These are phyloP conservation scores for Nectriaceae sp. DNA, from an alignment of 2,329 filamentous ascomycete genomes.

Conservation along the genomic window DNA sequence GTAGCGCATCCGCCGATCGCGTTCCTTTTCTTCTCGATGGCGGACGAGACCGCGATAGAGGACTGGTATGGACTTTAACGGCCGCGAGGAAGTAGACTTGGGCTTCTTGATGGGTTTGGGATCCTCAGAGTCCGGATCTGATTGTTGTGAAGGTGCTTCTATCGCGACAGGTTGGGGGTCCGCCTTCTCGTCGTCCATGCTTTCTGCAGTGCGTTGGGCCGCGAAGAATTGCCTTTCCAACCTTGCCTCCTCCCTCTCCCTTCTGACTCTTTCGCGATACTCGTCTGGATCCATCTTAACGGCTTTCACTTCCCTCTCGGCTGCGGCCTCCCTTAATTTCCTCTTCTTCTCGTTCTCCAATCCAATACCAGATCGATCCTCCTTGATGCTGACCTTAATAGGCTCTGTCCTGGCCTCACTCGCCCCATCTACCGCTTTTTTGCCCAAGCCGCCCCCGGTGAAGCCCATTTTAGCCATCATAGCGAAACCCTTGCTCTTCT, in stretches of 20 bases:
- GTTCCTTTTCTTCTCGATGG: constrained; percentile 68
- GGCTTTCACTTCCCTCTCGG: constrained; percentile 57
- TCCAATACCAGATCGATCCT: constrained; percentile 81
- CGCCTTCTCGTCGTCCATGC: constrained; percentile 62
- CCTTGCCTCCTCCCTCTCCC: constrained; percentile 68
- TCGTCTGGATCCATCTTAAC: constrained; percentile 67
- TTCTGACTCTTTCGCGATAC: constrained; percentile 71
- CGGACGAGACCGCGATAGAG: constrained; percentile 78
- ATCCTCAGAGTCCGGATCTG: constrained; percentile 17
- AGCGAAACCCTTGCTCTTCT: constrained; percentile 80
- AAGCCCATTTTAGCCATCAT: constrained; percentile 99
- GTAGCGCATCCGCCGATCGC: constrained; percentile 64
- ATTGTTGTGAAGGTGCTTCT: constrained; percentile 16
- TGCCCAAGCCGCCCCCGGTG: constrained; percentile 74
- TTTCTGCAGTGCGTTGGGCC: constrained; percentile 82
- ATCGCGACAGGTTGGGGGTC: constrained; percentile 2
- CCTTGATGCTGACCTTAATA: constrained; percentile 74
- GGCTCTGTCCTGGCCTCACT: constrained; percentile 60
- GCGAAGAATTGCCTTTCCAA: constrained; percentile 70
- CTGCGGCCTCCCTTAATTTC: constrained; percentile 66
- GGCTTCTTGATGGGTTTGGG: constrained; percentile 30
- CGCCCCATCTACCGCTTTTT: constrained; percentile 49
- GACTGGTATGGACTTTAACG: constrained; percentile 70
- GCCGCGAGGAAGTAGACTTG: constrained; percentile 46
- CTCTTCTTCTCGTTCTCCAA: constrained; percentile 82